Evolutionary conservation across 2,329 filamentous ascomycete species (phyloP).

Genomic region (Phaeophleospora eucalypticola): DNA sequence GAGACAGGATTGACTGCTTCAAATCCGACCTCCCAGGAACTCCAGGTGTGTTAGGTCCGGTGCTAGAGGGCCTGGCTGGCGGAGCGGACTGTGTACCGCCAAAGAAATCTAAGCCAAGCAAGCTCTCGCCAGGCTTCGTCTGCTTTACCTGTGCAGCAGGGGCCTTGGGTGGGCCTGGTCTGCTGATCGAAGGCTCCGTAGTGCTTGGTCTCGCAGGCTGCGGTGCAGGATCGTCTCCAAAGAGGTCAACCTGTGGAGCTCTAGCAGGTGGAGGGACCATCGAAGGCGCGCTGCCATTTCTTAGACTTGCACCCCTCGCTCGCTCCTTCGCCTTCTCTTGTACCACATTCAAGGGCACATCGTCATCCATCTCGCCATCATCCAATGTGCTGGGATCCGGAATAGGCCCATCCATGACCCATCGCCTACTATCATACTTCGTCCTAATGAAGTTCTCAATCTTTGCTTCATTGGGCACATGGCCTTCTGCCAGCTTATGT

Average conservation of each 20-base stretch:
- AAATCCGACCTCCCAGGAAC: slow-evolving; percentile 81
- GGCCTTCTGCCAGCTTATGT: slow-evolving; percentile 82
- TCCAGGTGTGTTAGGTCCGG: slow-evolving; percentile 53
- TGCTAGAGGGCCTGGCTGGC: slow-evolving; percentile 74
- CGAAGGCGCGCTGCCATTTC: slow-evolving; percentile 30
- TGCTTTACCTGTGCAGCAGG: slow-evolving; percentile 43
- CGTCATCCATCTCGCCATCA: slow-evolving; percentile 69
- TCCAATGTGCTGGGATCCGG: slow-evolving; percentile 89
- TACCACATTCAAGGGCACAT: slow-evolving; percentile 65
- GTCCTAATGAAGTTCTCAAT: slow-evolving; percentile 99
- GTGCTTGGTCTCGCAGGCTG: slow-evolving; percentile 64
- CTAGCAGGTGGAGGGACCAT: slow-evolving; percentile 13
- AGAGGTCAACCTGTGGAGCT: slow-evolving; percentile 64
- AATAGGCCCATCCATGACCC: slow-evolving; percentile 97
- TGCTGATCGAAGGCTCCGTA: slow-evolving; percentile 68
- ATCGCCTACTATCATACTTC: slow-evolving; percentile 97
- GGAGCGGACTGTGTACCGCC: slow-evolving; percentile 66
- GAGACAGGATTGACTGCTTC: slow-evolving; percentile 93
- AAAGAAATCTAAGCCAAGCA: slow-evolving; percentile 90
- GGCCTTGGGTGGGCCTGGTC: slow-evolving; percentile 31
- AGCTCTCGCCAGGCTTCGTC: slow-evolving; percentile 74
- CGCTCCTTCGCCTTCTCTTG: slow-evolving; percentile 65
- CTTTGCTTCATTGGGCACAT: slow-evolving; percentile 92
- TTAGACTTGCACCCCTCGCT: slow-evolving; percentile 36
- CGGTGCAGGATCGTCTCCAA: slow-evolving; percentile 61